Evolutionary conservation across 2,329 filamentous ascomycete genomes (phyloP).

Genomic region (Didymella exigua): DNA sequence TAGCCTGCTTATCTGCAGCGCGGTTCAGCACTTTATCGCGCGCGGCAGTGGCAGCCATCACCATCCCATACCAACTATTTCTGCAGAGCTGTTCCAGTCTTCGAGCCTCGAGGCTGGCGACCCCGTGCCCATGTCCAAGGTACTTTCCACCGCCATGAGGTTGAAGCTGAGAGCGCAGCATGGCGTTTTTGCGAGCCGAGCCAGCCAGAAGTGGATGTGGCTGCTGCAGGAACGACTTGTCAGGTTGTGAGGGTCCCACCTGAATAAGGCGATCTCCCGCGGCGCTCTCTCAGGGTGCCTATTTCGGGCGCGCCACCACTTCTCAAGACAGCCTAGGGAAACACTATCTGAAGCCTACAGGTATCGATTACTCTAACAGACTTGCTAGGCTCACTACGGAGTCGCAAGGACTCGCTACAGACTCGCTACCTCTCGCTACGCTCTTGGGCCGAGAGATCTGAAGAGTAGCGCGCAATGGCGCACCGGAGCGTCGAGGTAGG

Average conservation of each 20-base stretch:
- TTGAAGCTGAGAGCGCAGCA: slow-evolving; percentile 10
- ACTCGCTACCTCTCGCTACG: slow-evolving; percentile 6
- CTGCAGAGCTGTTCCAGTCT: neutral
- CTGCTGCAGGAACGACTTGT: slow-evolving; percentile 4
- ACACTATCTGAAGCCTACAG: slow-evolving; percentile 5
- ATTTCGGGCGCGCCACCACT: slow-evolving; percentile 10
- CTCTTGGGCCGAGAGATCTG: slow-evolving; percentile 2
- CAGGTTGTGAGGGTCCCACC: neutral
- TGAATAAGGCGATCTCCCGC: slow-evolving; percentile 1
- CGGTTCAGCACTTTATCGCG: neutral
- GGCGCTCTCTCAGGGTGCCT: slow-evolving; percentile 6
- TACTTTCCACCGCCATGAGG: slow-evolving; percentile 8
- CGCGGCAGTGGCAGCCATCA: neutral
- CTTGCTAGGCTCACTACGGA: neutral
- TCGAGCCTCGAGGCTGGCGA: neutral
- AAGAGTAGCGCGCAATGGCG: slow-evolving; percentile 13
- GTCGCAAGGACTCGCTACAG: neutral
- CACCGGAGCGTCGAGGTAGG: slow-evolving; percentile 7
- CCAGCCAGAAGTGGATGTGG: slow-evolving; percentile 1
- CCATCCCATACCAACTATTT: neutral
- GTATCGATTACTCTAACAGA: slow-evolving; percentile 6
- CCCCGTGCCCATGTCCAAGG: neutral
- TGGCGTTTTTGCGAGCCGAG: slow-evolving; percentile 10
- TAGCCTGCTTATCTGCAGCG: slow-evolving; percentile 9
- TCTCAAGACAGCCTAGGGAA: slow-evolving; percentile 3